A percentile compares a stretch with the other conserved stretches of the same genome.
These are phyloP conservation scores for Beta macrorhiza DNA, from an alignment of 179 eudicot species.

Conservation along the genomic window DNA sequence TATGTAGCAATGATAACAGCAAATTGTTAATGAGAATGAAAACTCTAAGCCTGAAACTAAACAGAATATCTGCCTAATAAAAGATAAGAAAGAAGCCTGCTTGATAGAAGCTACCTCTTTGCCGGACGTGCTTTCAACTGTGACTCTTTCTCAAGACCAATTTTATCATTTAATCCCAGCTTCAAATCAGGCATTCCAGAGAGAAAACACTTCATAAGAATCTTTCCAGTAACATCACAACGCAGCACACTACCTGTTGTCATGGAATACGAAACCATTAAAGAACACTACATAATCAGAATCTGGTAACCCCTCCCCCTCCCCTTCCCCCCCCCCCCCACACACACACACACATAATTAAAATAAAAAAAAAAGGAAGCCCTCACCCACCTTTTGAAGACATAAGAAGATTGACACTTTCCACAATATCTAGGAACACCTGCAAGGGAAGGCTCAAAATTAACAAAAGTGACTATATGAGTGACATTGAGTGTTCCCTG, in stretches of 20 bases:
- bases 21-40: not conserved
- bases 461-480: slow-evolving; percentile 13
- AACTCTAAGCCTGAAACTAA: not conserved
- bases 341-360: not conserved
- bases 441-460: slow-evolving; percentile 30
- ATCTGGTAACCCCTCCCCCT: not conserved
- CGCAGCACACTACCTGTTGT: slow-evolving; percentile 80
- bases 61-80: not conserved
- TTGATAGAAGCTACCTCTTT: slow-evolving; percentile 36
- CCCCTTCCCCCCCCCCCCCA: not conserved
- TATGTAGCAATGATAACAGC: not conserved
- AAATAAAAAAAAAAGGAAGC: not conserved
- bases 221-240: slow-evolving; percentile 98
- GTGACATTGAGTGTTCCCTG: not conserved
- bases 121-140: slow-evolving; percentile 91
- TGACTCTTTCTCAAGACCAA: slow-evolving; percentile 99
- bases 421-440: slow-evolving; percentile 96
- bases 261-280: not conserved
- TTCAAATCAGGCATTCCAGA: slow-evolving; percentile 99
- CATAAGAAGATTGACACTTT: slow-evolving; percentile 99
- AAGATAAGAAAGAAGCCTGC: slow-evolving; percentile 3
- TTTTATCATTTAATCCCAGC: slow-evolving; percentile 96
- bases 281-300: not conserved
- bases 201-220: slow-evolving; percentile 98
- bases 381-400: slow-evolving; percentile 78